Base-by-base conservation (phyloP, 164 flowering plant genomes). In the Stephania yunnanensis region DNA sequence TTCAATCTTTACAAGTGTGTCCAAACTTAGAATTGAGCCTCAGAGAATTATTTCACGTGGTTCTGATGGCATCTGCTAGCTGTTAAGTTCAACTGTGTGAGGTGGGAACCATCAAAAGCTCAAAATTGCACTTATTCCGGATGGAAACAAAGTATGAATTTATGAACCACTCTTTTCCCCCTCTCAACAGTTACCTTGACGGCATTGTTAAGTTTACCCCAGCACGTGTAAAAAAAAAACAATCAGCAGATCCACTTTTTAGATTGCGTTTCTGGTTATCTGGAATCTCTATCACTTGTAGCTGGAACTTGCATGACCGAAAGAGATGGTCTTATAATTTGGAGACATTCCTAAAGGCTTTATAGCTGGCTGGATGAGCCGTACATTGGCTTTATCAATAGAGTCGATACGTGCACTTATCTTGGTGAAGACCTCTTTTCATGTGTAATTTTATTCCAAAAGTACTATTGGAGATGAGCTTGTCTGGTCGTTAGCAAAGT, bases 331-430 rank as follows among this genome's bases (percentile, higher is more conserved):
- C 13, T 61, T 53, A 10, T 52, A 45, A 15, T 12, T 73, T 65
- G 58, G 65, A 68, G 70, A 70, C 55, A 50, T 71, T 71, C 68
- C 77, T 46, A 74, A 69, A 46, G 72, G 8, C 55, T 9, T 17
- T 71, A 25, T 58, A 46, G 75, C 71, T 75, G 75, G 75, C 45
- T 29, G 46, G 63, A 52, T 58, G 46, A 79, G 73, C 36, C 46
- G 45, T 73, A 48, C 50, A 73, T 46, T 74, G 19, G 50, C 46
- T 71, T 44, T 15, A 25, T 36, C 50, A 53, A 17, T 63, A 22
- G 68, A 79, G 75, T 69, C 73, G 68, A 66, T 78, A 61, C 75
- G 71, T 66, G 70, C 50, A 71, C 25, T 20, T 12, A 44, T 65
- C 64, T 65, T 69, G 20, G 63, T 55, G 44, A 74, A 71, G 58